Base-by-base conservation (phyloP, 2,329 filamentous ascomycete genomes). In the Capronia coronata region DNA sequence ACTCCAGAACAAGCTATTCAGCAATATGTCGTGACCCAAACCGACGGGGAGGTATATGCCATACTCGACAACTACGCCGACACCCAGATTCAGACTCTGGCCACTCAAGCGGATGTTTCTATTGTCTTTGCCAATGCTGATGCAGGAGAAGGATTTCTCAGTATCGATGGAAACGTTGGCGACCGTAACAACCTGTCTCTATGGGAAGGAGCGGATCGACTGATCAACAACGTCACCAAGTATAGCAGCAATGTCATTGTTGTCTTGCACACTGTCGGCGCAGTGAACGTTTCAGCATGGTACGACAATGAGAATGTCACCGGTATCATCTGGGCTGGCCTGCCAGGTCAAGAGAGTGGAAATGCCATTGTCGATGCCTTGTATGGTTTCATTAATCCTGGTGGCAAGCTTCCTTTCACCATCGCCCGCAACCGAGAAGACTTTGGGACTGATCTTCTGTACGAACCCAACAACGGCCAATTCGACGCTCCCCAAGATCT, bases 161-260 rank as follows among this genome's bases (percentile, higher is more conserved):
- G 71, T 22, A 79, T 94, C 1, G 91, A 90, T 55, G 84, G 80
- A 46, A 96, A 96, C 65, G 73, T 76, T 51, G 93, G 93, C 50
- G 91, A 97, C 67, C 84, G 93, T 46, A 89, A 90, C 62, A 96
- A 98, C 69, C 75, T 98, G 30, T 95, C 89, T 0, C 74, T 95
- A 0, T 97, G 91, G 91, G 76, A 83, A 52, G 77, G 82, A 51
- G 90, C 87, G 34, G 88, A 97, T 46, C 75, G 77, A 0, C 71
- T 97, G 48, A 86, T 97, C 68, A 78, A 85, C 68, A 88, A 85
- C 41, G 87, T 95, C 9, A 82, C 87, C 1, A 75, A 81, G 6
- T 65, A 81, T 54, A 90, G 84, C 74, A 82, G 84, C 71, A 95
- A 96, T 75, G 95, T 89, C 10, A 84, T 97, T 52, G 87, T 97